These are phyloP conservation scores for Penicillium odoratum DNA, from an alignment of 495 filamentous ascomycete species.

Conservation along the genomic window DNA sequence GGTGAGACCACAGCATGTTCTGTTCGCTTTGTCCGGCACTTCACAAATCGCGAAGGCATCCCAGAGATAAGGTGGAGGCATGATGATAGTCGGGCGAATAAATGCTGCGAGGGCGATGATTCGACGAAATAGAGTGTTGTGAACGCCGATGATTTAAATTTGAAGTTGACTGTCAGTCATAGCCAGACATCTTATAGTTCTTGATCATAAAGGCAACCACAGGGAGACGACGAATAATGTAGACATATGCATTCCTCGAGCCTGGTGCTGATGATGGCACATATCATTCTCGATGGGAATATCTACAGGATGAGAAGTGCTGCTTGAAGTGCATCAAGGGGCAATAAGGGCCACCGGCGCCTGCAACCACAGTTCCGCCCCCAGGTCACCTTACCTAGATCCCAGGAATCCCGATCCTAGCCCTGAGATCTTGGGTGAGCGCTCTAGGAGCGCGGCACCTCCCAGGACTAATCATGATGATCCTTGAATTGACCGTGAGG, in stretches of 20 bases:
- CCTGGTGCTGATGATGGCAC: background rate
- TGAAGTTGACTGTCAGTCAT: background rate
- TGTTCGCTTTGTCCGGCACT: background rate
- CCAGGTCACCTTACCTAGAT: background rate
- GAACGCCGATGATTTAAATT: constrained; percentile 1
- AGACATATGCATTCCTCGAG: background rate
- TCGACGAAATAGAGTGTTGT: background rate
- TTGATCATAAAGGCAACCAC: background rate
- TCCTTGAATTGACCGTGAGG: too few species aligned
- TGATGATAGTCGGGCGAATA: background rate
- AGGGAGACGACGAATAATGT: background rate
- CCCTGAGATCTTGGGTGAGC: too few species aligned
- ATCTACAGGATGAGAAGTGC: background rate
- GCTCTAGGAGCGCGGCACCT: too few species aligned
- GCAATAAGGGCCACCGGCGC: background rate
- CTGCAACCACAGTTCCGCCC: background rate
- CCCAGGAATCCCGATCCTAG: too few species aligned
- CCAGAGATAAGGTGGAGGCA: background rate
- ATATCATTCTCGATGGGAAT: background rate
- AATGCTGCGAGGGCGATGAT: background rate
- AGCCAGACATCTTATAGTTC: constrained; percentile 1
- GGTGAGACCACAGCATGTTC: constrained; percentile 5
- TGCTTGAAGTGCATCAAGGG: background rate
- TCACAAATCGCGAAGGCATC: too few species aligned
- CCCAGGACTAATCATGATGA: too few species aligned